Evolutionary conservation across 345 rosid species (phyloP).

Genomic region (Schrenkiella parvula): DNA sequence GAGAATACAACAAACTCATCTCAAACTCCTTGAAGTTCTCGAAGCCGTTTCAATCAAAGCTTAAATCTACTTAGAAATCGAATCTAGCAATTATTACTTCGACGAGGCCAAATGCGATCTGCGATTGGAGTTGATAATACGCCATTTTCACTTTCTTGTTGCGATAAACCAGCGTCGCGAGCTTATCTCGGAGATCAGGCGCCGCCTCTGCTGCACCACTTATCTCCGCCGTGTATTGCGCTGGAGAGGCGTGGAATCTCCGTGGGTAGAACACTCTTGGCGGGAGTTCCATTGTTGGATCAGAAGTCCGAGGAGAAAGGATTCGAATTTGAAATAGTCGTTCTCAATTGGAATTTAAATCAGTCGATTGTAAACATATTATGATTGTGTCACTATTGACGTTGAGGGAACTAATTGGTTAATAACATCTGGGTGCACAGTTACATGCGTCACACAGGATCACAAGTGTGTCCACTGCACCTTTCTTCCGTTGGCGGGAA

Average conservation of each 20-base stretch:
- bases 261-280: conserved; percentile 28
- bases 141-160: conserved; percentile 44
- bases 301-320: not conserved
- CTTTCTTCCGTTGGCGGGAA: no score
- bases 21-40: not conserved
- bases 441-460: not conserved
- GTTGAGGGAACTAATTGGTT: not conserved
- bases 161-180: conserved; percentile 31
- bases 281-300: conserved; percentile 30
- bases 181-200: conserved; percentile 33
- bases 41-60: not conserved
- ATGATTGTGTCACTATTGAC: not conserved
- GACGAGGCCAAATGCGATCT: conserved; percentile 41
- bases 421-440: not conserved
- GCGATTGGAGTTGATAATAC: conserved; percentile 40
- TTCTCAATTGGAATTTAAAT: conserved; percentile 19
- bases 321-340: conserved; percentile 18
- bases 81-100: conserved; percentile 33
- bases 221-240: conserved; percentile 2
- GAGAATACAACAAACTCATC: not conserved
- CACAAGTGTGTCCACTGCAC: not conserved
- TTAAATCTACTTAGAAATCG: not conserved
- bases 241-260: conserved; percentile 14
- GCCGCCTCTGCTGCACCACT: not conserved
- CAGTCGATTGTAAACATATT: not conserved